Percentiles rank a stretch among this genome's conserved stretches.
These are phyloP conservation scores for Aphanocladium album DNA, from an alignment of 2,329 filamentous ascomycete genomes.

Conservation along the genomic window DNA sequence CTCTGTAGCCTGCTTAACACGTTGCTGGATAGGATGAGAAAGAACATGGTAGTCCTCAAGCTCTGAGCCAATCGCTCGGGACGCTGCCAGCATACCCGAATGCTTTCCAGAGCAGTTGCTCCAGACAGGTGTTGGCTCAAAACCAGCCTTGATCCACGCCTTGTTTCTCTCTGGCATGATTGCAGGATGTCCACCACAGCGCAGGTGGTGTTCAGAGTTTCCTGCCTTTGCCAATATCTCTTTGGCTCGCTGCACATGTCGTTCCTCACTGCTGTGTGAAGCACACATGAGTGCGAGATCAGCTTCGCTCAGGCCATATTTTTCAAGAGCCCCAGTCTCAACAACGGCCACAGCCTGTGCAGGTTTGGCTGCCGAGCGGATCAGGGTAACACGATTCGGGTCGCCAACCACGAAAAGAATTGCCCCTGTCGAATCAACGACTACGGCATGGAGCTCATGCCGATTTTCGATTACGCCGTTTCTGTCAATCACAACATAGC, in stretches of 20 bases:
- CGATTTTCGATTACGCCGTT: conserved; percentile 38
- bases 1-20: conserved; percentile 32
- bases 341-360: conserved; percentile 39
- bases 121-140: conserved; percentile 31
- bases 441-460: conserved; percentile 38
- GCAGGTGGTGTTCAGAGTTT: conserved; percentile 31
- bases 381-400: conserved; percentile 35
- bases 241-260: conserved; percentile 33
- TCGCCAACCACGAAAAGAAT: conserved; percentile 37
- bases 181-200: conserved; percentile 38
- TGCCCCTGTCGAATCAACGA: conserved; percentile 32
- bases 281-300: conserved; percentile 44
- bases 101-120: conserved; percentile 48
- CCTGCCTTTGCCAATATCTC: conserved; percentile 32
- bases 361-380: conserved; percentile 42
- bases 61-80: conserved; percentile 29
- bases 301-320: conserved; percentile 31
- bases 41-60: conserved; percentile 31
- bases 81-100: conserved; percentile 40
- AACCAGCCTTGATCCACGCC: conserved; percentile 34
- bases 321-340: conserved; percentile 34
- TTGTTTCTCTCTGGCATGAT: conserved; percentile 31
- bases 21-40: conserved; percentile 33
- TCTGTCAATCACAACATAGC: conserved; percentile 33
- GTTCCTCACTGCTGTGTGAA: conserved; percentile 40